phyloP scores from a whole-genome alignment of 2,329 filamentous ascomycete genomes.

The Nannizzia gypsea region DNA sequence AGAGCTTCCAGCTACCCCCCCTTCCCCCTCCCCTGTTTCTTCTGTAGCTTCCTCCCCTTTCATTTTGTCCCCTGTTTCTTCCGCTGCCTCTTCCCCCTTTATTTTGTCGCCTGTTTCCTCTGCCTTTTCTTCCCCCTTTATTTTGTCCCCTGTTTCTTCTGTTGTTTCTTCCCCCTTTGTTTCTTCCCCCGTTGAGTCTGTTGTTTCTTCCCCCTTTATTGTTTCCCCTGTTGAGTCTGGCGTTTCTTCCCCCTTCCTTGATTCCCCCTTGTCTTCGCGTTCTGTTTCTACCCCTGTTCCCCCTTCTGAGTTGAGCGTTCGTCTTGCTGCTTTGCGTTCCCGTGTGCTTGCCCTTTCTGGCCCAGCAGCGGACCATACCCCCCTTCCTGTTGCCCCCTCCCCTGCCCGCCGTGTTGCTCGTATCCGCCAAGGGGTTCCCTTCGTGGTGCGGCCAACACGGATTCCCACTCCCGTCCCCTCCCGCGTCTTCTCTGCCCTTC shows the following conservation, averaged over 20 bases:
- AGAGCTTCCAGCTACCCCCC: not conserved
- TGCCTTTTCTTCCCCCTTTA: not conserved
- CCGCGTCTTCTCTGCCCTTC: not conserved
- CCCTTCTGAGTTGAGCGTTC: not conserved
- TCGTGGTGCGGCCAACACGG: not conserved
- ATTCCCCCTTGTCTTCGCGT: constrained; percentile 8
- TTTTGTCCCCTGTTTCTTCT: constrained; percentile 6
- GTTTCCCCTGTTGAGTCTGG: not conserved
- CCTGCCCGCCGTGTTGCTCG: not conserved
- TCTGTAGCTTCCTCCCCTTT: not conserved
- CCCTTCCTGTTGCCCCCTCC: not conserved
- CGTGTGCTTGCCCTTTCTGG: not conserved
- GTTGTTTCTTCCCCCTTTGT: constrained; percentile 10
- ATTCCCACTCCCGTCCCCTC: not conserved
- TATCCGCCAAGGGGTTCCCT: not conserved
- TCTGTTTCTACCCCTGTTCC: constrained; percentile 2
- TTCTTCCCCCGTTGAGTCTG: constrained; percentile 6
- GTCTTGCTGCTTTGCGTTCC: not conserved
- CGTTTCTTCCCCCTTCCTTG: constrained; percentile 9
- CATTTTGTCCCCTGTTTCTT: not conserved
- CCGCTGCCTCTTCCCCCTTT: not conserved
- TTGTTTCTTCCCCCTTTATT: constrained; percentile 8
- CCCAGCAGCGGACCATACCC: not conserved
- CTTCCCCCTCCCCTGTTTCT: not conserved
- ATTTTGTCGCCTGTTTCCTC: not conserved